Conservation (phyloP, 768 basidiomycete species). For the Myochromella boudieri region DNA sequence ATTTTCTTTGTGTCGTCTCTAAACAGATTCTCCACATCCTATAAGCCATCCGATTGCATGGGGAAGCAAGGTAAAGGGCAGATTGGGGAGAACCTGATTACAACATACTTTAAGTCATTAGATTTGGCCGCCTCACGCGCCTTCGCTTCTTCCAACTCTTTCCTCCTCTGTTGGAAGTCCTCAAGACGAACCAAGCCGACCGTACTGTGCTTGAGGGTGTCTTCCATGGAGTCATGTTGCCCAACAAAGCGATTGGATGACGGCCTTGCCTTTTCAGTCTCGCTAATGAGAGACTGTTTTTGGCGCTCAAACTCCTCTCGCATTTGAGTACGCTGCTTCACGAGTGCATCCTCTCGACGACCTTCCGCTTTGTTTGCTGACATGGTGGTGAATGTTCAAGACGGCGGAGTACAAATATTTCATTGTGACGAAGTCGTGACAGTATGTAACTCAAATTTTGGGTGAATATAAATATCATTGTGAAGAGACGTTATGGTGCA, state of each 20-base stretch:
- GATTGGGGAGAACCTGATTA: conserved; percentile 20
- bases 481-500: conserved; percentile 62
- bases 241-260: conserved; percentile 89
- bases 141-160: conserved; percentile 89
- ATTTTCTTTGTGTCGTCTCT: conserved; percentile 82
- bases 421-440: conserved; percentile 14
- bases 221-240: conserved; percentile 93
- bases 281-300: conserved; percentile 77
- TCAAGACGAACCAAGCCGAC: conserved; percentile 90
- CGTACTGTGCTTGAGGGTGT: conserved; percentile 85
- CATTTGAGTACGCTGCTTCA: conserved; percentile 78
- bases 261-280: conserved; percentile 91
- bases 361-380: conserved; percentile 77
- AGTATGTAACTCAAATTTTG: too few relatives aligned
- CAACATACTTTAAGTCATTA: conserved; percentile 83
- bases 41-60: conserved; percentile 56
- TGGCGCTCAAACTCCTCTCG: conserved; percentile 82
- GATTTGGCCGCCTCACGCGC: conserved; percentile 85
- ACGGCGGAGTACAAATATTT: conserved; percentile 29
- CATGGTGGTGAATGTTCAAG: conserved; percentile 41
- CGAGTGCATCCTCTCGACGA: conserved; percentile 82
- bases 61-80: conserved; percentile 11
- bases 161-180: conserved; percentile 87
- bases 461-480: conserved; percentile 5
- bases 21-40: conserved; percentile 79